A percentile compares a stretch with the other conserved stretches of the same genome.
These are phyloP conservation scores for Alternaria infectoria DNA, from an alignment of 2,329 filamentous ascomycete genomes.

Conservation along the genomic window DNA sequence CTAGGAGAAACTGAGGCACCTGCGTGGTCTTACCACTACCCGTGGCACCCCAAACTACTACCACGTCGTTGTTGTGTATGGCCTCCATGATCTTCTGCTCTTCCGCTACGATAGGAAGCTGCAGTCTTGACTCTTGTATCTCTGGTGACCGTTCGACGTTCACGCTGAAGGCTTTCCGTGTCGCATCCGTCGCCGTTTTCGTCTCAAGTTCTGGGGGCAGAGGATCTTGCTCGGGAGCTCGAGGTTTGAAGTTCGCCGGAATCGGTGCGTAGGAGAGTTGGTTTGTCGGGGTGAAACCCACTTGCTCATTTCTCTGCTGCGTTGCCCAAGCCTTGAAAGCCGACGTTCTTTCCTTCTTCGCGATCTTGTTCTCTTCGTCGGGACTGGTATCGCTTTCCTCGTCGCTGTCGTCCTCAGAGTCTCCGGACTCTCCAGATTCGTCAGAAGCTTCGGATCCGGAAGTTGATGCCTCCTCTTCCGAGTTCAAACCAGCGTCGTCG, in stretches of 20 bases:
- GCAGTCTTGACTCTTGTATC: constrained; percentile 78
- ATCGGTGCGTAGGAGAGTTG: constrained; percentile 50
- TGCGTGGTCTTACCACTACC: constrained; percentile 98
- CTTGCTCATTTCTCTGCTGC: constrained; percentile 80
- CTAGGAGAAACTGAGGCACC: constrained; percentile 93
- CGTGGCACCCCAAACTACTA: constrained; percentile 92
- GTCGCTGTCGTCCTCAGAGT: constrained; percentile 46
- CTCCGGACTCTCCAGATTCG: constrained; percentile 19
- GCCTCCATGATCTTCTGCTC: constrained; percentile 99
- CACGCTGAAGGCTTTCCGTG: constrained; percentile 78
- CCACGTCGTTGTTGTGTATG: constrained; percentile 86
- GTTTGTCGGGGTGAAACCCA: constrained; percentile 68
- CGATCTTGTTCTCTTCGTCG: constrained; percentile 48
- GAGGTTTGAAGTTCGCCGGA: constrained; percentile 70
- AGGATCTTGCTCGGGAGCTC: constrained; percentile 73
- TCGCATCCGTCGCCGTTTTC: constrained; percentile 61
- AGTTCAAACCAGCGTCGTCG: constrained; percentile 8
- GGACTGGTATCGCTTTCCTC: constrained; percentile 38
- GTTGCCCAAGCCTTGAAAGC: constrained; percentile 96
- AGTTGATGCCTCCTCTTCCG: constrained; percentile 10
- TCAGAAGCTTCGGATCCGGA: constrained; percentile 26
- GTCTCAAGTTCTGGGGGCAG: constrained; percentile 69
- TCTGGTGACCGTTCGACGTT: constrained; percentile 71
- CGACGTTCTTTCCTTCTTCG: constrained; percentile 58
- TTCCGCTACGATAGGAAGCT: constrained; percentile 88